Conservation (phyloP, 441 rosid species). For the Corymbia citriodora region DNA sequence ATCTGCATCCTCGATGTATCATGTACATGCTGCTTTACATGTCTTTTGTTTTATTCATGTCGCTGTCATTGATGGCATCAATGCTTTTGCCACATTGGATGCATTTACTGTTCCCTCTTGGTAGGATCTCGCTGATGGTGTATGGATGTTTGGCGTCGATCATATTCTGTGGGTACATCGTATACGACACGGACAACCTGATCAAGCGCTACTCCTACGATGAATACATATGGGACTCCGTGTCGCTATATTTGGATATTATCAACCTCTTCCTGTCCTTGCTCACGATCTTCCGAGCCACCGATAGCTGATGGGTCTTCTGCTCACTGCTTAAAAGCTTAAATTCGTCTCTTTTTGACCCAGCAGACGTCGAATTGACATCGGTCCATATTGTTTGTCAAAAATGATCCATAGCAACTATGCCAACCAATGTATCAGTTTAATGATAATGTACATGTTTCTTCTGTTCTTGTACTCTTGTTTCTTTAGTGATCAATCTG, state of each 20-base stretch:
- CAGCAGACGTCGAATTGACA: neutral
- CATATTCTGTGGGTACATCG: slow-evolving; percentile 1
- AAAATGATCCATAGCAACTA: neutral
- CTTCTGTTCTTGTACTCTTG: neutral
- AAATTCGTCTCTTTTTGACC: neutral
- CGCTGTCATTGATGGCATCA: neutral
- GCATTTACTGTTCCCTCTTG: neutral
- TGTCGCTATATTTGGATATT: neutral
- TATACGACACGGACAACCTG: neutral
- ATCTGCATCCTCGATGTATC: neutral
- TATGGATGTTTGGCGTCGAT: neutral
- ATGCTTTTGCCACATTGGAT: neutral
- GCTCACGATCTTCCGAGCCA: neutral
- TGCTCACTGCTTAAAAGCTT: neutral
- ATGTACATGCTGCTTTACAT: neutral
- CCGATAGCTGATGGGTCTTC: neutral
- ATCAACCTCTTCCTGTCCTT: slow-evolving; percentile 1
- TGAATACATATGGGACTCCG: slow-evolving; percentile 5
- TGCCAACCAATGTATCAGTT: neutral
- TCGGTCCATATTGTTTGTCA: neutral
- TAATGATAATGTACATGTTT: neutral
- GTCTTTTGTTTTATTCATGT: neutral
- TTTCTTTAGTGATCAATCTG: neutral
- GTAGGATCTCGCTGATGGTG: neutral
- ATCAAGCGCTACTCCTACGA: slow-evolving; percentile 1